Conservation (phyloP, 768 basidiomycete genomes). For the Mycena latifolia region DNA sequence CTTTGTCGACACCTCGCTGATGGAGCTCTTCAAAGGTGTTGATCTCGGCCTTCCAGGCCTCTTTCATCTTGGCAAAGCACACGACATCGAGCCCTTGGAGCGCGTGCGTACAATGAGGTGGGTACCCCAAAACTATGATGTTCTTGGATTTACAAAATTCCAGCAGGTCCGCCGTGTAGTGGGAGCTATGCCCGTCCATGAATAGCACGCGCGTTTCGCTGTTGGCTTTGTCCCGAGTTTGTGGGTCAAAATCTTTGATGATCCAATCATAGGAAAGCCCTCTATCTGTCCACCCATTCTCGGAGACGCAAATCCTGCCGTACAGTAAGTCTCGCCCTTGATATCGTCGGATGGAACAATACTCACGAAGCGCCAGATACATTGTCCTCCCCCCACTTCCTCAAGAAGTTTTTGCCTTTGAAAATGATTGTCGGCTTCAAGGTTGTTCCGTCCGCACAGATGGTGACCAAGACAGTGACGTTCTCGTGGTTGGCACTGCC, state of each 20-base stretch:
- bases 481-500: slow-evolving; percentile 3
- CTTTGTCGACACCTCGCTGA: slow-evolving; percentile 40
- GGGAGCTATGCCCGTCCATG: not conserved
- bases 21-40: slow-evolving; percentile 40
- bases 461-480: slow-evolving; percentile 20
- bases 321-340: not conserved
- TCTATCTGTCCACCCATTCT: not conserved
- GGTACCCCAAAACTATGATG: not conserved
- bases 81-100: not conserved
- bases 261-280: not conserved
- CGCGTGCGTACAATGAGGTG: not conserved
- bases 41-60: slow-evolving; percentile 39
- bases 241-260: not conserved
- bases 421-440: slow-evolving; percentile 26
- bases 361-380: slow-evolving; percentile 29
- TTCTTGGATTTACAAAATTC: not conserved
- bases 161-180: not conserved
- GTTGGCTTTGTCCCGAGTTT: not conserved
- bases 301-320: not conserved
- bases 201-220: not conserved
- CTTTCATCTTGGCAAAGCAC: slow-evolving; percentile 38
- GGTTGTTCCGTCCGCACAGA: slow-evolving; percentile 33
- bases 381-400: slow-evolving; percentile 30
- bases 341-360: not conserved
- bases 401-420: slow-evolving; percentile 32